Conservation (phyloP, 2,329 filamentous ascomycete genomes). For the Parascedosporium putredinis region DNA sequence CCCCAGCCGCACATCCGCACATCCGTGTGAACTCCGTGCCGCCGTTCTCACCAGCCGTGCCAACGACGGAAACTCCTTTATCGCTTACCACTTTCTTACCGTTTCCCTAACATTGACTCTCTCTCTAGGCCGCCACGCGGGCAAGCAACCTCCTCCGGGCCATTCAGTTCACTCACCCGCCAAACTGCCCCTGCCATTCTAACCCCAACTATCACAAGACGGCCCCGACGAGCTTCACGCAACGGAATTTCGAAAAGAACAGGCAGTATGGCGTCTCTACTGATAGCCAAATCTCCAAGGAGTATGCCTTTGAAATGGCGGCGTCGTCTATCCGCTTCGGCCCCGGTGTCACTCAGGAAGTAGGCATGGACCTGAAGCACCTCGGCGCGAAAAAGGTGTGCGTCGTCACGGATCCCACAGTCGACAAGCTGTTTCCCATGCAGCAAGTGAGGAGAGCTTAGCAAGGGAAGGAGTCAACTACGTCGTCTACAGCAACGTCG, state of each 20-base stretch:
- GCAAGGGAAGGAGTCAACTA: constrained; percentile 69
- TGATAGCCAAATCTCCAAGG: constrained; percentile 42
- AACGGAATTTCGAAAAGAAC: constrained; percentile 24
- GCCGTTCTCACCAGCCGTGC: too few relatives aligned
- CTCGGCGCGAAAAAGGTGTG: constrained; percentile 78
- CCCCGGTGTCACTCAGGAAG: constrained; percentile 84
- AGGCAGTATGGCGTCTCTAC: constrained; percentile 64
- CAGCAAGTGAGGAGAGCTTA: constrained; percentile 77
- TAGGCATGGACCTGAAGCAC: constrained; percentile 96
- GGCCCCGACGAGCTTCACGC: constrained; percentile 45
- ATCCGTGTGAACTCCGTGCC: too few relatives aligned
- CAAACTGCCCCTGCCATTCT: constrained; percentile 83
- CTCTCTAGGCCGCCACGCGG: constrained; percentile 47
- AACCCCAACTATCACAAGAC: constrained; percentile 72
- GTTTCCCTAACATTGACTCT: too few relatives aligned
- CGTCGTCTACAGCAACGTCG: constrained; percentile 68
- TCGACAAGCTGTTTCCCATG: constrained; percentile 78
- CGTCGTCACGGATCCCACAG: constrained; percentile 81
- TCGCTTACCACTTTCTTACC: neutral
- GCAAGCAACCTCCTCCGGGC: constrained; percentile 70
- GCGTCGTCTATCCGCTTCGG: constrained; percentile 91
- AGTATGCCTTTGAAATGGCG: constrained; percentile 99
- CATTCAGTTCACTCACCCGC: constrained; percentile 84
- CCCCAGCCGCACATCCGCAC: too few relatives aligned
- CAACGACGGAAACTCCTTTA: neutral